Conservation (phyloP, 331 rosid species). For the Saraca asoca region DNA sequence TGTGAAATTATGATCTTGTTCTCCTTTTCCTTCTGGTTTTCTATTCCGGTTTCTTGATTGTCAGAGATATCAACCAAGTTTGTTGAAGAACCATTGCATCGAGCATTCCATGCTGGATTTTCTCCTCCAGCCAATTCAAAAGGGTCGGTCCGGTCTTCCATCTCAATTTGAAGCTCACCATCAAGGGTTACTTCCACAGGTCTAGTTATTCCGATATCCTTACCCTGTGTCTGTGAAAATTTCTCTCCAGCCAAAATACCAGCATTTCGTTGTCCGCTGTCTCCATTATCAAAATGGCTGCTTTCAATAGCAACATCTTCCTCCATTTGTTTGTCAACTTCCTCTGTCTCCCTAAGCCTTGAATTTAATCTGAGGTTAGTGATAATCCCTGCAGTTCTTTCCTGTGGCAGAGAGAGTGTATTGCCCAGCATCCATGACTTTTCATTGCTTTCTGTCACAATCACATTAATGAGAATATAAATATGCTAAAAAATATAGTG, state of each 20-base stretch:
- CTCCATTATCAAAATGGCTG: constrained; percentile 26
- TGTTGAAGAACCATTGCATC: constrained; percentile 34
- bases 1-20: constrained; percentile 32
- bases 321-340: constrained; percentile 32
- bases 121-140: constrained; percentile 29
- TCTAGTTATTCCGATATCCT: constrained; percentile 4
- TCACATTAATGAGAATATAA: background rate
- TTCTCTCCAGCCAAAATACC: constrained; percentile 33
- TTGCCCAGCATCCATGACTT: constrained; percentile 29
- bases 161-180: constrained; percentile 34
- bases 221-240: constrained; percentile 23
- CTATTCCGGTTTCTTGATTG: constrained; percentile 31
- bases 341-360: constrained; percentile 28
- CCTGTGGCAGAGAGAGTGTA: constrained; percentile 33
- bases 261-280: constrained; percentile 24
- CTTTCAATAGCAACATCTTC: constrained; percentile 28
- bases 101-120: constrained; percentile 29
- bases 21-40: constrained; percentile 27
- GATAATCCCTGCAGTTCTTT: constrained; percentile 55
- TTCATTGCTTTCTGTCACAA: constrained; percentile 45
- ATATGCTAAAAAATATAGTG: constrained; percentile 1
- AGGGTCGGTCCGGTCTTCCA: constrained; percentile 34
- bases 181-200: constrained; percentile 19
- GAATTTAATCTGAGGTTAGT: constrained; percentile 38
- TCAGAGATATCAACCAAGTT: constrained; percentile 25